A percentile compares a stretch with the other conserved stretches of the same genome.
Conservation (phyloP, 2,329 filamentous ascomycete species). For the Monilinia fructigena region DNA sequence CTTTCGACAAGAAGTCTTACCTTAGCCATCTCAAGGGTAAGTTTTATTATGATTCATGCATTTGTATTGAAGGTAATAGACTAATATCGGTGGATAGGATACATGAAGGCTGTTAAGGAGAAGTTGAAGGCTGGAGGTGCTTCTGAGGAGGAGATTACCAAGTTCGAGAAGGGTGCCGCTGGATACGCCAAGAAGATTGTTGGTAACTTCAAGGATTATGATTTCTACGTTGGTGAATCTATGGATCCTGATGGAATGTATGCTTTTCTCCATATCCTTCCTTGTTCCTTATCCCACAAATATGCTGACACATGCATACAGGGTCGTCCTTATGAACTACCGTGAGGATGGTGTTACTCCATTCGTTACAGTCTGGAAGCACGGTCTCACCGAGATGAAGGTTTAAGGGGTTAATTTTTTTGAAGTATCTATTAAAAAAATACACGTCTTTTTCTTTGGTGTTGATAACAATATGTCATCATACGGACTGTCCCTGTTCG, state of each 20-base stretch:
- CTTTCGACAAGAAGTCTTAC: conserved; percentile 86
- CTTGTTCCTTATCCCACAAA: neutral
- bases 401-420: conserved; percentile 61
- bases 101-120: conserved; percentile 87
- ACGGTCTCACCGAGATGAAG: conserved; percentile 86
- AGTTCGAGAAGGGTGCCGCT: conserved; percentile 75
- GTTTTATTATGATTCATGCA: conserved; percentile 32
- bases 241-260: conserved; percentile 95
- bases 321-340: conserved; percentile 93
- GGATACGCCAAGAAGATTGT: conserved; percentile 76
- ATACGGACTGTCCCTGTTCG: conserved; percentile 9
- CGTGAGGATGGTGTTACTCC: conserved; percentile 93
- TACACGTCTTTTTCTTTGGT: conserved; percentile 8
- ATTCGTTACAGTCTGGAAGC: conserved; percentile 90
- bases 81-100: conserved; percentile 52
- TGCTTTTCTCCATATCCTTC: conserved; percentile 42
- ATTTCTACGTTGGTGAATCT: conserved; percentile 88
- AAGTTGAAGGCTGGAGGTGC: conserved; percentile 63
- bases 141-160: conserved; percentile 64
- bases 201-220: conserved; percentile 90
- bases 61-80: conserved; percentile 8
- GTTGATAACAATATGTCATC: conserved; percentile 5
- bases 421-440: conserved; percentile 12
- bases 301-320: conserved; percentile 40
- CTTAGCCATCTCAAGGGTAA: conserved; percentile 81